Evolutionary conservation across 2,329 filamentous ascomycete species (phyloP).

Genomic region (Fusarium bulbicola): DNA sequence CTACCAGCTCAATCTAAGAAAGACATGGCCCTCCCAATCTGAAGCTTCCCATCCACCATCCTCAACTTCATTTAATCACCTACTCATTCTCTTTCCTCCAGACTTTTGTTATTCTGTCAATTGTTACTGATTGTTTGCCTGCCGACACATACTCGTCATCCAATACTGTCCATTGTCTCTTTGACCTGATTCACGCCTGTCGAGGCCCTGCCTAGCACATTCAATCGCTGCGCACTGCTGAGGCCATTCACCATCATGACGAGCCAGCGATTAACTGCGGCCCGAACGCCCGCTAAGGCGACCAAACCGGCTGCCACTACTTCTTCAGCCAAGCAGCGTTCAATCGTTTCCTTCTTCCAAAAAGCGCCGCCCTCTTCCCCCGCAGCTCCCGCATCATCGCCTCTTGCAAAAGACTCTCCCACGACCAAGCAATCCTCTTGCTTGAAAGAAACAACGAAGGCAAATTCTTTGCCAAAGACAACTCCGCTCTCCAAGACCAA

Average conservation of each 20-base stretch:
- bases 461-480: conserved; percentile 54
- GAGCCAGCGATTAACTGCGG: conserved; percentile 41
- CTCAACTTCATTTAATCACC: neutral
- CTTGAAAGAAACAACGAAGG: conserved; percentile 54
- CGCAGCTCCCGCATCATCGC: conserved; percentile 46
- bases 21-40: neutral
- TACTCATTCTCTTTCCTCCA: neutral
- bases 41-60: neutral
- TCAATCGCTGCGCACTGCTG: neutral
- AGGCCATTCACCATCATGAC: conserved; percentile 41
- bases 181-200: conserved; percentile 30
- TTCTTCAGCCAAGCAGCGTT: conserved; percentile 52
- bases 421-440: conserved; percentile 46
- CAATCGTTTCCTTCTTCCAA: conserved; percentile 56
- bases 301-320: conserved; percentile 42
- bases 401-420: conserved; percentile 46
- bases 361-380: conserved; percentile 51
- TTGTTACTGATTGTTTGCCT: conserved; percentile 1
- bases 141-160: neutral
- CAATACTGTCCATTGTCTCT: neutral
- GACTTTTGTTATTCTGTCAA: conserved; percentile 3
- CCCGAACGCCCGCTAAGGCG: conserved; percentile 49
- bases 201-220: neutral
- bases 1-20: conserved; percentile 4
- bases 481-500: conserved; percentile 50